These are phyloP conservation scores for Cystobasidiopsis lactophilus DNA, from an alignment of 768 basidiomycete genomes.

Conservation along the genomic window DNA sequence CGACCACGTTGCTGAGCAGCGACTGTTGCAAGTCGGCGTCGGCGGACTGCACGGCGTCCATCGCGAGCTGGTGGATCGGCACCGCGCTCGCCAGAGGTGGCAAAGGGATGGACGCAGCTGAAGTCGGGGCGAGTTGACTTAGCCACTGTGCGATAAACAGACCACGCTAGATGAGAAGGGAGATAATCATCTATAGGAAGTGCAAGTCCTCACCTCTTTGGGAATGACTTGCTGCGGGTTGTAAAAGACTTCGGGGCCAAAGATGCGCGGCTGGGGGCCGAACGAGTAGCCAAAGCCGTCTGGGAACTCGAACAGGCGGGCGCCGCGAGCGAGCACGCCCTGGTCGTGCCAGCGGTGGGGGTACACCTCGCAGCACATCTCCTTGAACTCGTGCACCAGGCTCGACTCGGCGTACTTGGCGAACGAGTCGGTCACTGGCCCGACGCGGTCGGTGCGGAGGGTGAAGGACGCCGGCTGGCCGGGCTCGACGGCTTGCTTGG, in stretches of 20 bases:
- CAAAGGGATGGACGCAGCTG: constrained; percentile 23
- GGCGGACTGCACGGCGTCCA: constrained; percentile 54
- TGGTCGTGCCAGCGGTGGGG: constrained; percentile 77
- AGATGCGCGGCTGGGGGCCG: constrained; percentile 47
- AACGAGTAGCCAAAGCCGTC: constrained; percentile 74
- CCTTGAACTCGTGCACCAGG: constrained; percentile 87
- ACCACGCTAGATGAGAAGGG: not conserved
- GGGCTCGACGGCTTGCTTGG: constrained; percentile 58
- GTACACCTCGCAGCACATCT: constrained; percentile 62
- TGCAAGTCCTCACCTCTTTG: constrained; percentile 8
- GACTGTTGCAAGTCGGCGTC: constrained; percentile 81
- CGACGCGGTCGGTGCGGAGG: constrained; percentile 44
- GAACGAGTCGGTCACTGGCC: constrained; percentile 60
- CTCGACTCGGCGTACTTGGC: constrained; percentile 49
- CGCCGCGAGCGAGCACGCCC: constrained; percentile 39
- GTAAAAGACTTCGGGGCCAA: constrained; percentile 76
- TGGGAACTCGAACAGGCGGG: constrained; percentile 62
- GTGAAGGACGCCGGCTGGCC: constrained; percentile 41
- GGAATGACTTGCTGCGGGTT: constrained; percentile 33
- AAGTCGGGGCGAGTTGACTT: too few relatives aligned
- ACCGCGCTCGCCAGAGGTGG: constrained; percentile 24
- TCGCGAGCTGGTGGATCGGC: constrained; percentile 46
- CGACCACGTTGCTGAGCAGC: constrained; percentile 75
- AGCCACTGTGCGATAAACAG: constrained; percentile 22
- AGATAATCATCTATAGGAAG: not conserved